phyloP scores from a whole-genome alignment of 176 grass and related monocot genomes.

The sorghum (Sorghum bicolor) region DNA sequence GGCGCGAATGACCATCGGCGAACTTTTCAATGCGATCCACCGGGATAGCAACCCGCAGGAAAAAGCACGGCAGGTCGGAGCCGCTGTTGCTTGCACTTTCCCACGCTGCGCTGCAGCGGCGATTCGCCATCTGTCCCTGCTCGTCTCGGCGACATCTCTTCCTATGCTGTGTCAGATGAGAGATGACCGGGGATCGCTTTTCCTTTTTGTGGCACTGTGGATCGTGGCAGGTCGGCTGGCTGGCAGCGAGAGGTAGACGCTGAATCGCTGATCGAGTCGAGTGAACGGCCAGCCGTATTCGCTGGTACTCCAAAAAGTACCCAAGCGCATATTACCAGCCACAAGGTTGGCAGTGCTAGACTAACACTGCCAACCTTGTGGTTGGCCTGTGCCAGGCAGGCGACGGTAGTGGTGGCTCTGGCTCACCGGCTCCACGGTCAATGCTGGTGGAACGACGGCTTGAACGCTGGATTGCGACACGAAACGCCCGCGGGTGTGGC shows the following conservation, averaged over 20 bases:
- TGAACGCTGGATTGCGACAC: not conserved
- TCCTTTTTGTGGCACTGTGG: not conserved
- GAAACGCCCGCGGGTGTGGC: not conserved
- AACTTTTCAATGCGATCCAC: not conserved
- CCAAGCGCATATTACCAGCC: no score
- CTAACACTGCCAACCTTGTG: no score
- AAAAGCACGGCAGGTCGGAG: constrained; percentile 12
- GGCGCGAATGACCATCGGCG: not conserved
- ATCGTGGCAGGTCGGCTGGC: not conserved
- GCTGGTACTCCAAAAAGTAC: no score
- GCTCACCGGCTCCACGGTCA: not conserved
- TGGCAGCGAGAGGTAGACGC: not conserved
- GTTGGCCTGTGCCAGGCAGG: no score
- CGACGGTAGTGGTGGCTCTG: not conserved
- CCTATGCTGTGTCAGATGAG: not conserved
- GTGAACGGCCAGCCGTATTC: not conserved
- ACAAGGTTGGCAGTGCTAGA: no score
- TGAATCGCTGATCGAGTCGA: not conserved
- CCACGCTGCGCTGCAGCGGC: not conserved
- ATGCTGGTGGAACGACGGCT: not conserved
- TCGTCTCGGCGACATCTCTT: not conserved
- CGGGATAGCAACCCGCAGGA: not conserved
- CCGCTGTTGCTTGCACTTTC: constrained; percentile 29
- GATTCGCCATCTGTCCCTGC: not conserved
- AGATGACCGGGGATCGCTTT: not conserved